phyloP scores from a whole-genome alignment of 257 asterid genomes.

The Phtheirospermum japonicum region DNA sequence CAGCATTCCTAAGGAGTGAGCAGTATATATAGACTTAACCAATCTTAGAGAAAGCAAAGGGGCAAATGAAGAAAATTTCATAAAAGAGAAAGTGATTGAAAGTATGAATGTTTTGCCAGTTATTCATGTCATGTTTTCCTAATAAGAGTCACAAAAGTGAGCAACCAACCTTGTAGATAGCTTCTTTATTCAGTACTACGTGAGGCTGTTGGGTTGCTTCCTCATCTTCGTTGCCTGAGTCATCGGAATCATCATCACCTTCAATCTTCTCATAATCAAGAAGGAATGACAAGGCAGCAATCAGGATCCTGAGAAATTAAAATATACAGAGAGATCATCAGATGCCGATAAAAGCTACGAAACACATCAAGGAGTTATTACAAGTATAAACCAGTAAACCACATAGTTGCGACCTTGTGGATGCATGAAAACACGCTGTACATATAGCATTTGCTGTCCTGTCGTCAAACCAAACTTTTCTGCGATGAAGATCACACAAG shows the following conservation, averaged over 20 bases:
- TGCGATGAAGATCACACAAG: constrained; percentile 78
- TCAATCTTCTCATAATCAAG: constrained; percentile 89
- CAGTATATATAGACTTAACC: neutral
- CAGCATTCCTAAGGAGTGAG: neutral
- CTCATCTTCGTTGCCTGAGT: constrained; percentile 76
- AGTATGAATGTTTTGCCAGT: constrained; percentile 1
- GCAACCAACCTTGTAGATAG: constrained; percentile 76
- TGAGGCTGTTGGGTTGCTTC: constrained; percentile 49
- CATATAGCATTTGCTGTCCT: constrained; percentile 94
- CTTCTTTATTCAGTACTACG: constrained; percentile 64
- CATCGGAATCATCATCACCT: constrained; percentile 66
- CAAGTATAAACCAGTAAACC: neutral
- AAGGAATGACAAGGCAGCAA: constrained; percentile 82
- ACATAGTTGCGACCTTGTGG: constrained; percentile 48
- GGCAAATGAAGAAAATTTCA: neutral
- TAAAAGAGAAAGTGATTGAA: constrained; percentile 8
- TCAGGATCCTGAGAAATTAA: constrained; percentile 74
- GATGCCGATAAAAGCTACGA: constrained; percentile 5
- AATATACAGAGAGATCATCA: constrained; percentile 8
- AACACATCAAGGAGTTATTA: constrained; percentile 4
- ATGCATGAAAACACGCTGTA: constrained; percentile 76
- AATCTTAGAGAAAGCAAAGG: constrained; percentile 6
- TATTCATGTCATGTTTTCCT: neutral
- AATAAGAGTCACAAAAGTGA: constrained; percentile 21
- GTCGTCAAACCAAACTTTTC: constrained; percentile 88